A percentile compares a stretch with the other conserved stretches of the same genome.
These are phyloP conservation scores for Pezicula neosporulosa DNA, from an alignment of 2,329 filamentous ascomycete species.

Conservation along the genomic window DNA sequence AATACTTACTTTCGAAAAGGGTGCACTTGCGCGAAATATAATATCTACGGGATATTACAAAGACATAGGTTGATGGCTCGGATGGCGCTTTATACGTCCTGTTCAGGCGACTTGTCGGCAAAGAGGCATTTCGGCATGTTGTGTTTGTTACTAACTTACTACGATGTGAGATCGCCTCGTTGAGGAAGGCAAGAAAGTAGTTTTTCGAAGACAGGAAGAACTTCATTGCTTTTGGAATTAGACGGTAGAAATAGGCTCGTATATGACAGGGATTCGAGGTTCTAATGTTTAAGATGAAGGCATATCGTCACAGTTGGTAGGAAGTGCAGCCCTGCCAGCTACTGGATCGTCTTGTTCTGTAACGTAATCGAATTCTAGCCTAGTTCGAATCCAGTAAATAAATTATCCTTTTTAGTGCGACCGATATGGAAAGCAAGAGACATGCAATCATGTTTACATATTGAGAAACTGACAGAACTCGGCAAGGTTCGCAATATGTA, in stretches of 20 bases:
- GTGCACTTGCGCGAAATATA: conserved; percentile 36
- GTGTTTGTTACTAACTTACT: conserved; percentile 37
- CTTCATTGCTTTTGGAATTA: conserved; percentile 14
- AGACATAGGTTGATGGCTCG: conserved; percentile 37
- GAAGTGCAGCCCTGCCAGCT: neutral
- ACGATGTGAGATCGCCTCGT: conserved; percentile 36
- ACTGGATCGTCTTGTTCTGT: neutral
- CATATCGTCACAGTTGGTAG: conserved; percentile 21
- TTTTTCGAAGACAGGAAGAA: conserved; percentile 25
- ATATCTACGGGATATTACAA: conserved; percentile 42
- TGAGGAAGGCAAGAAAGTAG: conserved; percentile 12
- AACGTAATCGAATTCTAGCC: neutral
- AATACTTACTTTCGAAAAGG: conserved; percentile 1
- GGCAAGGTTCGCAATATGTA: neutral
- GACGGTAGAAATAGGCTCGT: conserved; percentile 4
- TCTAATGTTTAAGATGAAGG: conserved; percentile 5
- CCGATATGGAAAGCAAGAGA: too few species aligned
- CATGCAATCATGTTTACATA: too few species aligned
- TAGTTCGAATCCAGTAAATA: too few species aligned
- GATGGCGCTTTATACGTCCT: conserved; percentile 30
- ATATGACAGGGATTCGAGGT: conserved; percentile 1
- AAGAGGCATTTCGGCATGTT: conserved; percentile 35
- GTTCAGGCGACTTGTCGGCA: conserved; percentile 41
- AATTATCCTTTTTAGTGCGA: too few species aligned
- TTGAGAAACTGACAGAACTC: neutral